phyloP scores from a whole-genome alignment of 768 basidiomycete species.

The Rhizopogon roseolus region DNA sequence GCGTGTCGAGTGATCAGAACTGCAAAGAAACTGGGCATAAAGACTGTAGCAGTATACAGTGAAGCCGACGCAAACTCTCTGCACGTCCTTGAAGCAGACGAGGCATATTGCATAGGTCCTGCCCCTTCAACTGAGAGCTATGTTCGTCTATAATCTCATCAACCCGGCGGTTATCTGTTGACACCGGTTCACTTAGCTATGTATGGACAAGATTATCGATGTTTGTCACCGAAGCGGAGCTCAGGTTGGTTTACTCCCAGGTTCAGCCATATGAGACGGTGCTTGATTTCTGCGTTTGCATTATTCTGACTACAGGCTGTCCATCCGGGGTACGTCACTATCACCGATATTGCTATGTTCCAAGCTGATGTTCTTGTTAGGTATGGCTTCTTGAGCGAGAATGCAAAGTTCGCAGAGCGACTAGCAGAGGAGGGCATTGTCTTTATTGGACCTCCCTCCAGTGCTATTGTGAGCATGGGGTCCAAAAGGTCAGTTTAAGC shows the following conservation, averaged over 20 bases:
- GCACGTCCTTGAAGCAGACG: conserved; percentile 84
- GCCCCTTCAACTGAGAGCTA: conserved; percentile 87
- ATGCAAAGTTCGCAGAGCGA: conserved; percentile 71
- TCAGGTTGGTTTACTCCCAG: conserved; percentile 47
- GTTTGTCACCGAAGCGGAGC: conserved; percentile 79
- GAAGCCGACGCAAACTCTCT: conserved; percentile 78
- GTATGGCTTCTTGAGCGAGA: conserved; percentile 92
- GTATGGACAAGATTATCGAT: conserved; percentile 85
- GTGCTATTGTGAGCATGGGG: conserved; percentile 91
- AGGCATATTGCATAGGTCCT: conserved; percentile 92
- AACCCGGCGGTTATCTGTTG: background rate
- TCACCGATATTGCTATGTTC: background rate
- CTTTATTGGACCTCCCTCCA: conserved; percentile 87
- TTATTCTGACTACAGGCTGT: conserved; percentile 55
- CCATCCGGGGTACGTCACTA: conserved; percentile 70
- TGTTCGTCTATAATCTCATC: conserved; percentile 41
- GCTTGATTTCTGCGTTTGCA: background rate
- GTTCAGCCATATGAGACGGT: background rate
- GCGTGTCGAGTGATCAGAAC: conserved; percentile 94
- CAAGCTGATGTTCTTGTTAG: conserved; percentile 27
- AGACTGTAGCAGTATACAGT: conserved; percentile 89
- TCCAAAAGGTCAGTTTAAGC: conserved; percentile 69
- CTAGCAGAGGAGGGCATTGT: conserved; percentile 77
- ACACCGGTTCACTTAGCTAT: conserved; percentile 44
- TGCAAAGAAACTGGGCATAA: conserved; percentile 81